phyloP scores from a whole-genome alignment of 2,329 filamentous ascomycete genomes.

The Cercospora zeae-maydis region DNA sequence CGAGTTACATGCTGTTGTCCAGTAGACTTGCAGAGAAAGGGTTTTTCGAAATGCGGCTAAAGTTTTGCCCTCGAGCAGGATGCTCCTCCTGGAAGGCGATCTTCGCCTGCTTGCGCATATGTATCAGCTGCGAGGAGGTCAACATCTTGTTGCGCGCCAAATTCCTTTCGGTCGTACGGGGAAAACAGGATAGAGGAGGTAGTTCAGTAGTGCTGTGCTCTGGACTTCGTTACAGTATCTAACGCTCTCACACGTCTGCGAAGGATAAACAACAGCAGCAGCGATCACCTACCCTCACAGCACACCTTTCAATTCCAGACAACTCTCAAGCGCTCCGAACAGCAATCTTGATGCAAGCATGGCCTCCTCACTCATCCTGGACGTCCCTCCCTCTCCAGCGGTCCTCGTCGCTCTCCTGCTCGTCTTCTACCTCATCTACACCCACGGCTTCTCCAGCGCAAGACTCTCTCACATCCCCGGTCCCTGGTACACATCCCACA shows the following conservation, averaged over 20 bases:
- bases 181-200: neutral
- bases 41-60: neutral
- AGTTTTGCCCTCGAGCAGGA: neutral
- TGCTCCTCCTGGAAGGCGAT: neutral
- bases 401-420: neutral
- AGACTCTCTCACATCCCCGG: conserved; percentile 11
- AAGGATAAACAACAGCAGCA: neutral
- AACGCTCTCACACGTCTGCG: neutral
- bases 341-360: neutral
- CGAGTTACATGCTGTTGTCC: neutral
- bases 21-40: neutral
- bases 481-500: conserved; percentile 6
- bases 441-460: neutral
- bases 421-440: neutral
- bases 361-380: neutral
- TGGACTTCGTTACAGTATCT: neutral
- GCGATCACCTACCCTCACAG: neutral
- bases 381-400: neutral
- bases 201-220: neutral
- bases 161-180: neutral
- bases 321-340: neutral
- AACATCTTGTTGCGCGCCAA: neutral
- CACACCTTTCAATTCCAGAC: too few species aligned
- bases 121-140: neutral
- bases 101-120: neutral